These are phyloP conservation scores for Rhodotorula sp. DNA, from an alignment of 1,284 basidiomycete genomes.

Conservation along the genomic window DNA sequence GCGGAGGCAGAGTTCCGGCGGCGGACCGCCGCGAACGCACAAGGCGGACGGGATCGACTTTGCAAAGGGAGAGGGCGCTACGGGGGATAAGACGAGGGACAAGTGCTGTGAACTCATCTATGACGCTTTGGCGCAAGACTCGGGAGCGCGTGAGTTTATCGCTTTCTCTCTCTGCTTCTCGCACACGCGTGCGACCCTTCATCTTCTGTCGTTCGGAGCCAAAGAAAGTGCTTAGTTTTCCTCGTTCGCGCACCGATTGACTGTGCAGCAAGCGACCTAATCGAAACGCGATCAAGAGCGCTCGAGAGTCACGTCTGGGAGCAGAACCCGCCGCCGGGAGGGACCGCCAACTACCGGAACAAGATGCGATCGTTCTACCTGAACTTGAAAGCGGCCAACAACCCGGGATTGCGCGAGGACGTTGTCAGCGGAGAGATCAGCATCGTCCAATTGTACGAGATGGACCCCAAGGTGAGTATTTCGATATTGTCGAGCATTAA, in stretches of 20 bases:
- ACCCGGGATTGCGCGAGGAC: conserved; percentile 78
- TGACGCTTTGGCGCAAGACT: conserved; percentile 80
- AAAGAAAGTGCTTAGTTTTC: conserved; percentile 8
- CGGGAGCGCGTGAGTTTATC: conserved; percentile 72
- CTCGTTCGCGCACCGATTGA: background rate
- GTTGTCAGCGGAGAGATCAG: conserved; percentile 83
- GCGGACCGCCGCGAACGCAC: conserved; percentile 56
- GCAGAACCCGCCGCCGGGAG: conserved; percentile 21
- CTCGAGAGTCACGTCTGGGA: conserved; percentile 34
- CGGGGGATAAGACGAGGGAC: conserved; percentile 73
- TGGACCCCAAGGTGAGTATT: conserved; percentile 32
- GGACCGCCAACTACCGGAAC: conserved; percentile 61
- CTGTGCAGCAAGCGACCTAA: conserved; percentile 31
- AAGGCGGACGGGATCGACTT: conserved; percentile 68
- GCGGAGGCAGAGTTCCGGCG: conserved; percentile 23
- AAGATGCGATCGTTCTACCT: conserved; percentile 90
- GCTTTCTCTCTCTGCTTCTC: background rate
- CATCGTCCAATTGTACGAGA: conserved; percentile 59
- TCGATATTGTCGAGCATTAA: conserved; percentile 77
- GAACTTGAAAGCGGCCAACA: conserved; percentile 92
- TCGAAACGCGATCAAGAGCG: conserved; percentile 22
- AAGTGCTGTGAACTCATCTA: conserved; percentile 89
- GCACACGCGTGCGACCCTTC: no score
- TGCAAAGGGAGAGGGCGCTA: conserved; percentile 49
- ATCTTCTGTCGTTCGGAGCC: no score